phyloP scores from a whole-genome alignment of 306 rosid species.

The Pachyrhizus erosus region DNA sequence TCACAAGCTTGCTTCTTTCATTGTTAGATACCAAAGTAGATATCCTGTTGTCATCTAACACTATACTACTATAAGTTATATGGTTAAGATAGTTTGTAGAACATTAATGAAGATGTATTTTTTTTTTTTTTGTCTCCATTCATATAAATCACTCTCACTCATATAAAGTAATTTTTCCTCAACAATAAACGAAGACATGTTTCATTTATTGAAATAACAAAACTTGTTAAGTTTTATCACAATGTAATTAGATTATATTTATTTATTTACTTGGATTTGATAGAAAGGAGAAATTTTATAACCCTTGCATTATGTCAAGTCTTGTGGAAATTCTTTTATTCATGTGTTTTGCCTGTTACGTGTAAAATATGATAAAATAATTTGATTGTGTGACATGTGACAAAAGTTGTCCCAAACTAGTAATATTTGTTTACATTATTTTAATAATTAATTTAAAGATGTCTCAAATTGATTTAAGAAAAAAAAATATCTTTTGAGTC shows the following conservation, averaged over 20 bases:
- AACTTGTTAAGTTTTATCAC: neutral
- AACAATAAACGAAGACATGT: neutral
- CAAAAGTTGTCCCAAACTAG: neutral
- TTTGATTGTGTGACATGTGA: too few species aligned
- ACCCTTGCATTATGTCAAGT: neutral
- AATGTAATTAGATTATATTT: neutral
- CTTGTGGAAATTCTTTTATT: too few species aligned
- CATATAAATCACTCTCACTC: neutral
- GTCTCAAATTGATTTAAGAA: neutral
- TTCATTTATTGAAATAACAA: neutral
- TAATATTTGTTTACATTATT: neutral
- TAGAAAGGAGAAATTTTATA: neutral
- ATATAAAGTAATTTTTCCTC: neutral
- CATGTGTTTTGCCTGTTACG: too few species aligned
- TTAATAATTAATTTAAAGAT: neutral
- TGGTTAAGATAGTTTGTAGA: neutral
- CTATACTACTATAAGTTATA: too few species aligned
- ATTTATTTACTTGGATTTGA: neutral
- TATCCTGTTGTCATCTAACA: neutral
- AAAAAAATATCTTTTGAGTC: neutral
- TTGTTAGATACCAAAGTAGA: too few species aligned
- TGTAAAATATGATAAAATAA: too few species aligned
- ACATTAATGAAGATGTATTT: neutral
- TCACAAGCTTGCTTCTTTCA: too few species aligned
- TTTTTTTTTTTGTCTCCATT: neutral